Conservation (phyloP, 2,329 filamentous ascomycete species). For the Hypoxylon sp. region DNA sequence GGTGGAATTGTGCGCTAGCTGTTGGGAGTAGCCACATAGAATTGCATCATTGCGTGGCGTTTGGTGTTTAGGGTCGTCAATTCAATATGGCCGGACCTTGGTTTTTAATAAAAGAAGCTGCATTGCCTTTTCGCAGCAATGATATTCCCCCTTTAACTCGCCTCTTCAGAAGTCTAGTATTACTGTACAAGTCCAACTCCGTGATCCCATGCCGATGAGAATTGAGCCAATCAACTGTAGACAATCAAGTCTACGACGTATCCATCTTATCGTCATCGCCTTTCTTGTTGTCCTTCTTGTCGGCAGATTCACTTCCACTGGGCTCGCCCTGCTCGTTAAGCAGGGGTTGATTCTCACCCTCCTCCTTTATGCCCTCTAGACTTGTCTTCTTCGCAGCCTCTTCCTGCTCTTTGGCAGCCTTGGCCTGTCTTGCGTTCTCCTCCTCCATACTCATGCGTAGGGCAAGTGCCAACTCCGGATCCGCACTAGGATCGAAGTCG, state of each 20-base stretch:
- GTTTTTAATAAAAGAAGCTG: slow-evolving; percentile 28
- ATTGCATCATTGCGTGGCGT: slow-evolving; percentile 48
- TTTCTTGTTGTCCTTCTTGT: slow-evolving; percentile 66
- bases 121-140: slow-evolving; percentile 23
- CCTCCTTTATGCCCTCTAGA: slow-evolving; percentile 86
- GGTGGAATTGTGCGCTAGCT: slow-evolving; percentile 19
- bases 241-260: slow-evolving; percentile 68
- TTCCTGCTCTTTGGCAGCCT: slow-evolving; percentile 82
- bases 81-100: slow-evolving; percentile 19
- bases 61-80: slow-evolving; percentile 35
- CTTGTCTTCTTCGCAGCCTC: slow-evolving; percentile 79
- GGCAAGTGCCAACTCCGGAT: slow-evolving; percentile 94
- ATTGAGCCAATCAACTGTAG: slow-evolving; percentile 20
- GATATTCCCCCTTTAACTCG: slow-evolving; percentile 38
- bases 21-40: slow-evolving; percentile 10
- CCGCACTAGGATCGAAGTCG: slow-evolving; percentile 89
- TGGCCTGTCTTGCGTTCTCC: slow-evolving; percentile 93
- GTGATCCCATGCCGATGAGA: slow-evolving; percentile 33
- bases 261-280: slow-evolving; percentile 87
- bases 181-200: slow-evolving; percentile 51
- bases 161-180: slow-evolving; percentile 47
- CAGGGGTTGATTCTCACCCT: slow-evolving; percentile 77
- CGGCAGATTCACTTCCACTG: slow-evolving; percentile 69
- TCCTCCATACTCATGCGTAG: slow-evolving; percentile 98
- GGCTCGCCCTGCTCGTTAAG: slow-evolving; percentile 75